Evolutionary conservation across 176 grass and related monocot genomes (phyloP), one percentile per base, ranked within the genome.

Genomic region (Oryza coarctata): DNA sequence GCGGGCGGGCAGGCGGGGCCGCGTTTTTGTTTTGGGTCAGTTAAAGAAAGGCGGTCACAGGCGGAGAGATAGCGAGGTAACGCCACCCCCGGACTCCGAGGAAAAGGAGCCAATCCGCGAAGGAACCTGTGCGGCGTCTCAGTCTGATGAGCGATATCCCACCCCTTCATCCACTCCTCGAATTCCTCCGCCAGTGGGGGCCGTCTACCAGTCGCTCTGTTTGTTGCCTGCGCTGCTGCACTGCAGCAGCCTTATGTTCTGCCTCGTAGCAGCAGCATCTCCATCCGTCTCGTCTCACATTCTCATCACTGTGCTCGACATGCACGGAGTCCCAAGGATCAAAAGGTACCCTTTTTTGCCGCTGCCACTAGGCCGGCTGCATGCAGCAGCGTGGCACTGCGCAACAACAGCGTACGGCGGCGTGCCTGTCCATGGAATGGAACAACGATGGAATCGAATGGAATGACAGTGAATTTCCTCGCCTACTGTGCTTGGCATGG

Each of bases 31-130:
- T 49, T 49, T 1, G 45, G 8, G 32, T 3, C 36, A 43, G 68
- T 43, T n/a, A 70, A 70, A 40, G 29, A 26, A 40, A 25, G 28
- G 28, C 29, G 2, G 30, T 25, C 41, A 50, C 15, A 43, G 35
- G 14, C 32, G 13, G 41, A 13, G 30, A 39, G 82, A 76, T 23
- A 31, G 82, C 44, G 63, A 84, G 68, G 43, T 7, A 57, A 68
- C 32, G 22, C 2, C 33, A 39, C 1, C 17, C 44, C 44, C 72
- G 82, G 32, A 76, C 33, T 68, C 63, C 45, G 63, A 84, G 73
- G 71, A 76, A 76, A 75, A 76, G 5, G 67, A 82, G 64, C 22
- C 5, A 47, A n/a, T 4, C 11, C 29, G 31, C 6, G 36, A 39
- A 11, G 38, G 38, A 0, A 9, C 12, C 76, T 17, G 23, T 43